Conservation (phyloP, 768 basidiomycete genomes). For the Ephemerocybe angulata region DNA sequence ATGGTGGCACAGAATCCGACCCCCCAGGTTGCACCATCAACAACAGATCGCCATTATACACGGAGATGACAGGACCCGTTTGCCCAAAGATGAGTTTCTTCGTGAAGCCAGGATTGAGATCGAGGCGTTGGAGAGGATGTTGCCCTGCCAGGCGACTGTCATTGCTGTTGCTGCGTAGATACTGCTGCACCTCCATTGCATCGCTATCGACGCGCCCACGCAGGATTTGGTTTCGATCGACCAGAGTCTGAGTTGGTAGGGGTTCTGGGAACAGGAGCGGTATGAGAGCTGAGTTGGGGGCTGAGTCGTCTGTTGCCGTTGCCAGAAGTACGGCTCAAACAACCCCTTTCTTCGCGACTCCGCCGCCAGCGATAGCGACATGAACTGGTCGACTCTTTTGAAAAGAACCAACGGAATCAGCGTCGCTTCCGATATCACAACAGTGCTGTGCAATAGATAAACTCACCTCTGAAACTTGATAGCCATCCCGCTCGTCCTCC, state of each 20-base stretch:
- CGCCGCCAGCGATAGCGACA: slow-evolving; percentile 70
- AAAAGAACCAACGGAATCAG: slow-evolving; percentile 6
- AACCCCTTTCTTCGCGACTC: slow-evolving; percentile 72
- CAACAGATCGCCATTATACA: slow-evolving; percentile 71
- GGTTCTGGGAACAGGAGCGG: slow-evolving; percentile 78
- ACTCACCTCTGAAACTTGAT: slow-evolving; percentile 63
- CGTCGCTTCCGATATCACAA: background rate
- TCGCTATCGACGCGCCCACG: slow-evolving; percentile 72
- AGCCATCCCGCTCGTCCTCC: slow-evolving; percentile 39
- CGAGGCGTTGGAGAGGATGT: slow-evolving; percentile 28
- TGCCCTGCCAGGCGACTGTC: slow-evolving; percentile 36
- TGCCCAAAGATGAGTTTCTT: slow-evolving; percentile 41
- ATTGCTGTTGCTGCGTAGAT: slow-evolving; percentile 40
- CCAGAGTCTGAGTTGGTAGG: slow-evolving; percentile 59
- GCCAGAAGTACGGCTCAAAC: slow-evolving; percentile 79
- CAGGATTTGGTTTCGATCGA: slow-evolving; percentile 63
- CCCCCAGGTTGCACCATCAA: slow-evolving; percentile 61
- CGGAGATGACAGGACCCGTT: slow-evolving; percentile 67
- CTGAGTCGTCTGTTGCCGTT: slow-evolving; percentile 34
- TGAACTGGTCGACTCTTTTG: slow-evolving; percentile 70
- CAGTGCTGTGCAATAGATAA: slow-evolving; percentile 7
- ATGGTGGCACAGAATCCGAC: slow-evolving; percentile 55
- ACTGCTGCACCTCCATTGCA: slow-evolving; percentile 58
- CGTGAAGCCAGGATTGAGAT: slow-evolving; percentile 27
- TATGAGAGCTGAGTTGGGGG: slow-evolving; percentile 46